Evolutionary conservation across 2,329 filamentous ascomycete genomes (phyloP), one percentile per base, ranked within the genome.

Genomic region (Colletotrichum tanaceti): DNA sequence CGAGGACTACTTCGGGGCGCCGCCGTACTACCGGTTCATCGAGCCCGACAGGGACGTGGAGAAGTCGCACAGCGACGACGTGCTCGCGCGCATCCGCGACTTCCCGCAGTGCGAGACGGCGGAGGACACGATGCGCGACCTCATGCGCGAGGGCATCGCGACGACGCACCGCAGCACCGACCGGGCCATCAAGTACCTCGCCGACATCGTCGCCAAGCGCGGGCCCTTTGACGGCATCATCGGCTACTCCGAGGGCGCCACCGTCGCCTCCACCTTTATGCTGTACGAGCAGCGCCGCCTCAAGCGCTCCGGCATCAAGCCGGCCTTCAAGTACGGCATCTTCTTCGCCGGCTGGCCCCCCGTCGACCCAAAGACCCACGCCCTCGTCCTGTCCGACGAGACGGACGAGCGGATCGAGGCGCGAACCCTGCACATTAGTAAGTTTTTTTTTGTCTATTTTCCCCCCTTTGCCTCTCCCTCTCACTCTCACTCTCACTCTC

Each of bases 171-270:
- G 73, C 46, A 82, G 80, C 70, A 82, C 80, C n/a, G 77, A 78
- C 63, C 75, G 77, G 28, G 81, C 81, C 2, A 78, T 83, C 63
- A 76, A 80, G 64, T 82, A 77, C 54, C 75, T 86, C 2, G 76
- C 82, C 71, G 74, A 81, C 11, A 80, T 83, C 6, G 78, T 88
- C 71, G 80, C 85, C 18, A 78, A 83, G 43, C 75, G 79, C 3
- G 80, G 80, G 0, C 80, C 81, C 1, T 81, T 87, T 65, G 83
- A 85, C 67, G 87, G 85, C 3, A 84, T 90, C 53, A 80, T 90
- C 20, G 87, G 87, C 1, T 90, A 89, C 72, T 89, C 86, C 0
- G 87, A 90, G 73, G 87, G 87, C 3, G 86, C 87, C 1, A 85
- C 84, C 0, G 81, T 86, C 16, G 87, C 87, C 0, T 83, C 83